Evolutionary conservation across 805 yeast species (phyloP).

Genomic region (Tetrapisispora nanseiensis): DNA sequence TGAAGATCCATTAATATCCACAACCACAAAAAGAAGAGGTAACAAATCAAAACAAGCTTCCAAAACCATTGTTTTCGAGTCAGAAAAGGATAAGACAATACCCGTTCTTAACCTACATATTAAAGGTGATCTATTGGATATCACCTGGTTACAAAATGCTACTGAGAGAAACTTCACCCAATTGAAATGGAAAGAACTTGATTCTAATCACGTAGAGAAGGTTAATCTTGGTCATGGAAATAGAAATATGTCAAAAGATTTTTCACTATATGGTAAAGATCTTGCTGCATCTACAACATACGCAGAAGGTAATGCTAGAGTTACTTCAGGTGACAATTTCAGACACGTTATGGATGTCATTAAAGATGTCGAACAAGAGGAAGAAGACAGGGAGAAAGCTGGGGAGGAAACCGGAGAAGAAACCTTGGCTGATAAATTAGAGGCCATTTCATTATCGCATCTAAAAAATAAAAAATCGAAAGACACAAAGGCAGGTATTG

Average conservation of each 20-base stretch:
- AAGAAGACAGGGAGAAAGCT: slow-evolving; percentile 35
- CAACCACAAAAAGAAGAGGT: slow-evolving; percentile 37
- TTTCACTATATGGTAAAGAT: slow-evolving; percentile 31
- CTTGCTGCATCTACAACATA: slow-evolving; percentile 46
- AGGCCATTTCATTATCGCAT: slow-evolving; percentile 9
- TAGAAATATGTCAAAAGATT: slow-evolving; percentile 9
- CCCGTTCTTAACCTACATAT: slow-evolving; percentile 27
- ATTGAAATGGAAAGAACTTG: slow-evolving; percentile 38
- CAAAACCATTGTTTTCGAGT: slow-evolving; percentile 36
- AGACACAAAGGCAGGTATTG: slow-evolving; percentile 36
- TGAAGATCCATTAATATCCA: slow-evolving; percentile 39
- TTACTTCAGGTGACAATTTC: slow-evolving; percentile 56
- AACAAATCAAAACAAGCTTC: slow-evolving; percentile 43
- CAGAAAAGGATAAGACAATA: slow-evolving; percentile 32
- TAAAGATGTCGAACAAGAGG: slow-evolving; percentile 34
- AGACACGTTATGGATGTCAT: slow-evolving; percentile 40
- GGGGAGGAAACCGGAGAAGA: slow-evolving; percentile 37
- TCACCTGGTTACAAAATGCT: slow-evolving; percentile 57
- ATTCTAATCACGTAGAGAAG: slow-evolving; percentile 33
- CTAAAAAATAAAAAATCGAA: slow-evolving; percentile 18
- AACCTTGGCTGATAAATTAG: slow-evolving; percentile 43
- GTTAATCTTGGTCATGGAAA: slow-evolving; percentile 22
- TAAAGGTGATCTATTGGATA: slow-evolving; percentile 30
- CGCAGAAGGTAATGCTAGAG: slow-evolving; percentile 50
- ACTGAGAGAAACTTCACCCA: slow-evolving; percentile 48